Percentiles rank a stretch among this genome's conserved stretches.
These are phyloP conservation scores for Maudiozyma bulderi DNA, from an alignment of 805 yeast genomes.

Conservation along the genomic window DNA sequence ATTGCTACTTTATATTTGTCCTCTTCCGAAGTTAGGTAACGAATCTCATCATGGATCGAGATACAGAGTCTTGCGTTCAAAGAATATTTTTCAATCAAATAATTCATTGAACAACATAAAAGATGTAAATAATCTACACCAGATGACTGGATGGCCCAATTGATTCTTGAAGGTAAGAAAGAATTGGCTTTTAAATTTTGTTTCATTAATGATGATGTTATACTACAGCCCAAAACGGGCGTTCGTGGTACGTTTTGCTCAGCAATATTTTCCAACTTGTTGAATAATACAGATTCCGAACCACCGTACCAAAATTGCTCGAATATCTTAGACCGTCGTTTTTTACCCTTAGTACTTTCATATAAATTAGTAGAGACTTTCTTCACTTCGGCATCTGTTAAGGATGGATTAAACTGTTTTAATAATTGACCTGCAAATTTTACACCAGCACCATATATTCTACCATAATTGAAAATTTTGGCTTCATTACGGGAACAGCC, in stretches of 20 bases:
- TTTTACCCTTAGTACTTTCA: constrained; percentile 71
- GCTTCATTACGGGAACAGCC: constrained; percentile 90
- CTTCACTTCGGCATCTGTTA: constrained; percentile 59
- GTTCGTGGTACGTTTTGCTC: constrained; percentile 72
- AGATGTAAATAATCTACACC: constrained; percentile 95
- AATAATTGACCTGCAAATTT: constrained; percentile 79
- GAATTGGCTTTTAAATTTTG: constrained; percentile 53
- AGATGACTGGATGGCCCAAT: constrained; percentile 97
- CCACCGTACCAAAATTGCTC: constrained; percentile 71
- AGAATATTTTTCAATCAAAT: constrained; percentile 51
- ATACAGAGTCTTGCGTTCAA: constrained; percentile 70
- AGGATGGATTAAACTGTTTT: constrained; percentile 68
- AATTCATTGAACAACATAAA: constrained; percentile 78
- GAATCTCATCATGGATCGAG: constrained; percentile 91
- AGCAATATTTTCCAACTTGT: constrained; percentile 80
- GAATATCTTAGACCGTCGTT: constrained; percentile 26
- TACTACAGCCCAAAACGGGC: constrained; percentile 88
- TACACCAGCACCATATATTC: constrained; percentile 96
- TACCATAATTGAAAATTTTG: constrained; percentile 89
- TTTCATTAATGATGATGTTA: constrained; percentile 71
- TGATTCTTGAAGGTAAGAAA: constrained; percentile 81
- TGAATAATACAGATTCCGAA: constrained; percentile 85
- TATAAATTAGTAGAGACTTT: constrained; percentile 59
- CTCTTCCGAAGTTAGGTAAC: constrained; percentile 65
- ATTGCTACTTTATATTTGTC: constrained; percentile 72